Evolutionary conservation across 345 rosid genomes (phyloP), one percentile per base, ranked within the genome.

Genomic region (Lepidium sativum): DNA sequence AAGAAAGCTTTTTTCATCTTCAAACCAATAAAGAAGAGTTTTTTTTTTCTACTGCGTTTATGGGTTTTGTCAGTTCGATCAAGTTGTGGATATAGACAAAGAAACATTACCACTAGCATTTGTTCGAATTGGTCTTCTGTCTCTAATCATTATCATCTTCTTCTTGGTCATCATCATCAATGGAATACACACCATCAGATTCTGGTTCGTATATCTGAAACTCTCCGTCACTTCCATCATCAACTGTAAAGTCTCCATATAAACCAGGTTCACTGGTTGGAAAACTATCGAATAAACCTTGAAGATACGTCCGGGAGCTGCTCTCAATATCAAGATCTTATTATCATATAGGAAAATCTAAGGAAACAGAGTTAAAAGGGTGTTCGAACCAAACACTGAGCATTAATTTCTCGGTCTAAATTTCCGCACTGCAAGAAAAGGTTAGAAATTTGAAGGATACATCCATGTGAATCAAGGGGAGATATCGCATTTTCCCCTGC

Each of bases 271-370:
- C 79, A 23, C 75, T 56, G 7, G 81, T 65, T 68, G 95, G 86
- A 71, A 94, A 94, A 73, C 90, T 84, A 60, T 82, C 86, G 17
- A 94, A 90, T 45, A 94, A 88, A 57, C 88, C 95, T 85, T 88
- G 99, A 70, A 94, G 76, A 71, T 84, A 86, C 55, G 81, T 75
- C 69, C 82, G 83, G 18, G 99, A 90, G 77, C 86, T 86, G 84
- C 72, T 84, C 55, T 74, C 95, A 70, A 50, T 74, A 63, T 81
- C 92, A 37, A 79, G 17, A 82, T 79, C 89, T 79, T 75, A 10
- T 9, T 15, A 65, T 45, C 27, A 37, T 80, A 63, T 69, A 83
- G 88, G 96, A 84, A 86, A 66, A 42, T 25, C 6, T 17, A 42
- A 42, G 20, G 51, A 44, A 62, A 39, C 21, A 63, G 42, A 13